Conservation (phyloP, 805 yeast species). For the Starmerella cellae region DNA sequence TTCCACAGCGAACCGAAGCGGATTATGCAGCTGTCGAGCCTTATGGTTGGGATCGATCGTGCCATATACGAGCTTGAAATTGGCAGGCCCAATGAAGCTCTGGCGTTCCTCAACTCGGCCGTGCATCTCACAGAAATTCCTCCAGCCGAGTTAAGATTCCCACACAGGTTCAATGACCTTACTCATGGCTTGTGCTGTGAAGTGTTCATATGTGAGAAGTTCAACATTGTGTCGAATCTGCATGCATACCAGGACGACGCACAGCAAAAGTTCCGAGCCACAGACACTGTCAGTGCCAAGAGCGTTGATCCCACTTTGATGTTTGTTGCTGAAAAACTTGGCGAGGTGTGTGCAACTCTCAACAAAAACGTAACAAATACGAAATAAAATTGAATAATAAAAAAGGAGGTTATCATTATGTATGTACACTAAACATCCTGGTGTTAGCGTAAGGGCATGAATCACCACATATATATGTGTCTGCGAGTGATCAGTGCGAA, state of each 20-base stretch:
- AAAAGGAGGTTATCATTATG: no score
- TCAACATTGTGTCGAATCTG: slow-evolving; percentile 10
- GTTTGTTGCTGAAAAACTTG: slow-evolving; percentile 8
- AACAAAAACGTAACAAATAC: neutral
- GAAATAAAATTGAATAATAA: no score
- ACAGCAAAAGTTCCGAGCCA: slow-evolving; percentile 4
- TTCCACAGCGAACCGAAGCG: neutral
- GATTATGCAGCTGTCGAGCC: slow-evolving; percentile 4
- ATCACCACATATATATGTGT: no score
- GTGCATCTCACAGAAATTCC: slow-evolving; percentile 4
- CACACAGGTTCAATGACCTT: slow-evolving; percentile 1
- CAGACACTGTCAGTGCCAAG: slow-evolving; percentile 14
- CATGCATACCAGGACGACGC: slow-evolving; percentile 13
- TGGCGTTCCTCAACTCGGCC: neutral
- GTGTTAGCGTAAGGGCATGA: no score
- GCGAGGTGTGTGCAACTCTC: neutral
- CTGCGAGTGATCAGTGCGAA: no score
- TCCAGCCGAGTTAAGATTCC: slow-evolving; percentile 8
- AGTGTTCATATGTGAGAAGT: slow-evolving; percentile 9
- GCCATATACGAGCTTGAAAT: slow-evolving; percentile 2
- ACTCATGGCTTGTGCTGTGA: slow-evolving; percentile 11
- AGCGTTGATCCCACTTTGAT: slow-evolving; percentile 8
- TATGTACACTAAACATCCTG: no score
- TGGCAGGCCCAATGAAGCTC: slow-evolving; percentile 1
- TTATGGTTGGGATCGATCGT: slow-evolving; percentile 3